Conservation (phyloP, 2,329 filamentous ascomycete genomes). For the Venturiaceae sp. region DNA sequence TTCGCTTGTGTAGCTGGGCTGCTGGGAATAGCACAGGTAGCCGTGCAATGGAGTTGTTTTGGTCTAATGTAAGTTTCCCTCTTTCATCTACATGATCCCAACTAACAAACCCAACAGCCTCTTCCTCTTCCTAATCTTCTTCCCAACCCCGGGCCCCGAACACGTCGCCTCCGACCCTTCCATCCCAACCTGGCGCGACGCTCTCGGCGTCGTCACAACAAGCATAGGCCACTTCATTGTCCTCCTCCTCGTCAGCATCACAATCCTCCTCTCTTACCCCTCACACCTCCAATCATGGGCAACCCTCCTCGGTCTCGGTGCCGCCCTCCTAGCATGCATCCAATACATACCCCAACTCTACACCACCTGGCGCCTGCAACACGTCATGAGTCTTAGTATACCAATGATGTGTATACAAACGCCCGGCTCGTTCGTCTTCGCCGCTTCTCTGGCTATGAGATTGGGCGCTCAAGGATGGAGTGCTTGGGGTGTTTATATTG, state of each 20-base stretch:
- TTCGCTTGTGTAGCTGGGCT: constrained; percentile 80
- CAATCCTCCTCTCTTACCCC: constrained; percentile 56
- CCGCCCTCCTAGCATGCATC: constrained; percentile 67
- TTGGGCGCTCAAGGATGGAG: constrained; percentile 84
- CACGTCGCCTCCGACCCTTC: constrained; percentile 19
- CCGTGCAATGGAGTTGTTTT: constrained; percentile 86
- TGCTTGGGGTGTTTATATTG: constrained; percentile 83
- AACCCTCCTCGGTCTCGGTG: constrained; percentile 71
- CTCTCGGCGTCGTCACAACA: constrained; percentile 60
- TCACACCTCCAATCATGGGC: constrained; percentile 67
- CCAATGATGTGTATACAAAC: constrained; percentile 99
- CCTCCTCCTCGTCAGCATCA: constrained; percentile 53
- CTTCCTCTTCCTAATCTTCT: constrained; percentile 89
- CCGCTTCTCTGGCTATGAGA: constrained; percentile 69
- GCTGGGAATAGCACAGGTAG: constrained; percentile 83
- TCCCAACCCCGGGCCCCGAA: constrained; percentile 40
- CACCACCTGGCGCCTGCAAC: constrained; percentile 76
- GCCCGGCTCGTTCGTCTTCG: constrained; percentile 84
- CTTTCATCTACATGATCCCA: not conserved
- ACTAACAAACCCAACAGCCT: constrained; percentile 46
- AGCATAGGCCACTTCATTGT: constrained; percentile 70
- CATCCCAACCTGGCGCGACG: constrained; percentile 60
- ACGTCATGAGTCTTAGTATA: constrained; percentile 85
- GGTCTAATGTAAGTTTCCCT: constrained; percentile 64
- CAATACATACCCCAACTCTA: constrained; percentile 95